These are phyloP conservation scores for Alisma plantagoaquatica DNA, from an alignment of 106 monocot genomes.

Conservation along the genomic window DNA sequence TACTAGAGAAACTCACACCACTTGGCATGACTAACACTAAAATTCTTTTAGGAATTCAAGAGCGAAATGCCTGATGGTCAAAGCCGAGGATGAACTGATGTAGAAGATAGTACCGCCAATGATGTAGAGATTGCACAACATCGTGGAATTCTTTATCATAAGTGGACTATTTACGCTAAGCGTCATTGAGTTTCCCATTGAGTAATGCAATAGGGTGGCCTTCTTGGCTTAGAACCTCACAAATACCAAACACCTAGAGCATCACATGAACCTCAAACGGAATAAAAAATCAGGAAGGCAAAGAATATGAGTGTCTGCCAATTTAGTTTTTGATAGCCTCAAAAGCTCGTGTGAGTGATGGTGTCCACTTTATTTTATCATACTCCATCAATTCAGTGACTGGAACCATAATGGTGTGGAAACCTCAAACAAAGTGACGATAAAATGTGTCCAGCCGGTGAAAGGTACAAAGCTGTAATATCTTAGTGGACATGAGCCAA, in stretches of 20 bases:
- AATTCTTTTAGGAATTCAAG: neutral
- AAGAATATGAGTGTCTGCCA: neutral
- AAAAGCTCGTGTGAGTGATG: neutral
- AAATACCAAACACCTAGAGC: constrained; percentile 7
- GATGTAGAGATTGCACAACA: neutral
- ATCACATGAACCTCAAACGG: constrained; percentile 8
- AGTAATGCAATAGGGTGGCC: neutral
- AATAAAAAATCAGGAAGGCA: neutral
- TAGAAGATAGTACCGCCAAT: constrained; percentile 5
- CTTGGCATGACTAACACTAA: too few species aligned
- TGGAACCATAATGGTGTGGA: neutral
- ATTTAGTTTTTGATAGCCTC: neutral
- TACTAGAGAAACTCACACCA: too few species aligned
- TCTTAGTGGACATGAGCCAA: neutral
- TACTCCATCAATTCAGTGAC: neutral
- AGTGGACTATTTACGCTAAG: neutral
- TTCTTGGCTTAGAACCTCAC: neutral
- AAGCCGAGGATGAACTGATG: neutral
- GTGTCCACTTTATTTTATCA: neutral
- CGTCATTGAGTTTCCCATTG: constrained; percentile 8
- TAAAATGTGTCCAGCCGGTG: neutral
- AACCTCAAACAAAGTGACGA: neutral
- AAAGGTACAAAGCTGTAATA: neutral
- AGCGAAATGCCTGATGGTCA: neutral
- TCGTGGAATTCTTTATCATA: constrained; percentile 4